These are phyloP conservation scores for Cladosporium sp. DNA, from an alignment of 2,329 filamentous ascomycete genomes.

Conservation along the genomic window DNA sequence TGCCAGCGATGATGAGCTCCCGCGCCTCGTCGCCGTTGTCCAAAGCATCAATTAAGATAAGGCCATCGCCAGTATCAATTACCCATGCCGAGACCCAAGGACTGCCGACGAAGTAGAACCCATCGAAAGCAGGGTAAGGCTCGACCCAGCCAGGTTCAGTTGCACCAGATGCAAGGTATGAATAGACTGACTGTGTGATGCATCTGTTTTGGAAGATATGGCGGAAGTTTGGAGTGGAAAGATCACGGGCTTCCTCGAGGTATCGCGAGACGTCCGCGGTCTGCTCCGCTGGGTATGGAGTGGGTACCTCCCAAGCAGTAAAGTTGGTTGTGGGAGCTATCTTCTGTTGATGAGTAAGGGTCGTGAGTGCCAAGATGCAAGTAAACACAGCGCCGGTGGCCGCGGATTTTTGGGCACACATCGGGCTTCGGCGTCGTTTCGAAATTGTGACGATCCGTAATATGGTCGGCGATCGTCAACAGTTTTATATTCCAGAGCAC, in stretches of 20 bases:
- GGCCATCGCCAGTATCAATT: conserved; percentile 15
- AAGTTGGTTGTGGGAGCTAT: not conserved
- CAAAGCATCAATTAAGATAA: conserved; percentile 17
- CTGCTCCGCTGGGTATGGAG: conserved; percentile 6
- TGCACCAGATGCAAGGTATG: conserved; percentile 4
- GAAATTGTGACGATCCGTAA: not conserved
- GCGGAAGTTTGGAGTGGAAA: conserved; percentile 12
- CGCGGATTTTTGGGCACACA: not conserved
- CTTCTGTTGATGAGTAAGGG: not conserved
- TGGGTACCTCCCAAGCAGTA: not conserved
- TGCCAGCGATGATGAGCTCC: conserved; percentile 10
- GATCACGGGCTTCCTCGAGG: conserved; percentile 9
- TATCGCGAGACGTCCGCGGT: conserved; percentile 14
- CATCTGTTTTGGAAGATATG: conserved; percentile 16
- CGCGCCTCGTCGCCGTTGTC: conserved; percentile 15
- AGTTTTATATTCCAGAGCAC: not conserved
- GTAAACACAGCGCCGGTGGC: not conserved
- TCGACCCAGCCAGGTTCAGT: conserved; percentile 14
- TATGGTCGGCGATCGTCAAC: not conserved
- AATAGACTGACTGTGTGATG: conserved; percentile 14
- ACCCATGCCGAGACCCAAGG: conserved; percentile 17
- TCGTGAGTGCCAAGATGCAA: not conserved
- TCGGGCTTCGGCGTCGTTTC: not conserved
- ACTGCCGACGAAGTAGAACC: conserved; percentile 19
- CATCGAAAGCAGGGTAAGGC: conserved; percentile 15